A percentile compares a stretch with the other conserved stretches of the same genome.
phyloP scores from a whole-genome alignment of 73 alveolate species.

The Uronychia setigera region DNA sequence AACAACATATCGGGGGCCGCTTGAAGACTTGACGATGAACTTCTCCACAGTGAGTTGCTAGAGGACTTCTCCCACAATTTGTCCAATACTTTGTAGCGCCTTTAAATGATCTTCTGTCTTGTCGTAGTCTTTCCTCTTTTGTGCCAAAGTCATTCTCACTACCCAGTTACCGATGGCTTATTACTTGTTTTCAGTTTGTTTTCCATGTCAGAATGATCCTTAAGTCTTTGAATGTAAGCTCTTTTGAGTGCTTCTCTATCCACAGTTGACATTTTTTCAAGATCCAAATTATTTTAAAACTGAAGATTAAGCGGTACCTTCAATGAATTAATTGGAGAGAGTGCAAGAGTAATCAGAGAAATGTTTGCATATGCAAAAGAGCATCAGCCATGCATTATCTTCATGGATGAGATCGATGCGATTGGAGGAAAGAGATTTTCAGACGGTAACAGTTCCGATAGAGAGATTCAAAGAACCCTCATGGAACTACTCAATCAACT shows the following conservation, averaged over 20 bases:
- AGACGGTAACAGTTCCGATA: conserved; percentile 97
- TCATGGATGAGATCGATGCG: conserved; percentile 99
- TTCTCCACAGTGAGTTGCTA: conserved; percentile 85
- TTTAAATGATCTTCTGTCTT: conserved; percentile 92
- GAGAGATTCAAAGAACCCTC: conserved; percentile 99
- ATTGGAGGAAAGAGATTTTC: conserved; percentile 94
- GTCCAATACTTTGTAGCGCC: conserved; percentile 96
- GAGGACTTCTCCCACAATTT: conserved; percentile 97
- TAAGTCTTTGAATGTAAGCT: conserved; percentile 35
- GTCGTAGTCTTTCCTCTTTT: conserved; percentile 70
- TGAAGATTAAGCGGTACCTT: background rate
- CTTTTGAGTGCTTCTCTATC: conserved; percentile 63
- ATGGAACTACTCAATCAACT: conserved; percentile 98
- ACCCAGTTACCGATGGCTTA: background rate
- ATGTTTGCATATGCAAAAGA: conserved; percentile 99
- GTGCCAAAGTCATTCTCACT: conserved; percentile 64
- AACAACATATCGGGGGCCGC: conserved; percentile 99
- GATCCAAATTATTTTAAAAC: background rate
- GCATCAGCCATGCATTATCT: conserved; percentile 96
- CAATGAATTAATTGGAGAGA: conserved; percentile 90
- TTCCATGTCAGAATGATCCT: conserved; percentile 49
- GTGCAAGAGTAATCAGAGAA: conserved; percentile 99
- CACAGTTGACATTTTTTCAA: background rate
- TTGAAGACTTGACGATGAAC: conserved; percentile 94
- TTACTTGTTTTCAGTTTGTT: conserved; percentile 41